These are phyloP conservation scores for Nitzschia sp. DNA, from an alignment of 108 stramenopile species.

Conservation along the genomic window DNA sequence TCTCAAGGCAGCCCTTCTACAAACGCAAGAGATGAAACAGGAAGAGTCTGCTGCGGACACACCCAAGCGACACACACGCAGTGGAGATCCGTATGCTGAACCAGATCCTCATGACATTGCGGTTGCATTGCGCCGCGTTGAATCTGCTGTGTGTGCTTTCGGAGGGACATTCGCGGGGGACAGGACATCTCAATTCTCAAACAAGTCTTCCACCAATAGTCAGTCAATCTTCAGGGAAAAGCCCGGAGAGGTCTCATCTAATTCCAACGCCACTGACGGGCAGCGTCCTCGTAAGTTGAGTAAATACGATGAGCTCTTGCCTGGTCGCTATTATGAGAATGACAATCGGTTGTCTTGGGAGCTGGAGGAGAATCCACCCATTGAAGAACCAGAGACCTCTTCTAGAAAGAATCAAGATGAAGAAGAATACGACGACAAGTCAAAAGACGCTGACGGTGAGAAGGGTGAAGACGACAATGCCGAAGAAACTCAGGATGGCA, in stretches of 20 bases:
- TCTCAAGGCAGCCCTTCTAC: conserved; percentile 46
- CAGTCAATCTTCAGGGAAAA: conserved; percentile 53
- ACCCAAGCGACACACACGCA: conserved; percentile 28
- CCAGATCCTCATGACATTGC: conserved; percentile 43
- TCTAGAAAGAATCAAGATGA: conserved; percentile 38
- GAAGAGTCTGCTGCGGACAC: conserved; percentile 15
- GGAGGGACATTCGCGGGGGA: conserved; percentile 51
- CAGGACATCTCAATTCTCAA: conserved; percentile 4
- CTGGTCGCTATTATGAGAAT: conserved; percentile 77
- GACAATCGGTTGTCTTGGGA: conserved; percentile 82
- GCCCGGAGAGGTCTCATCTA: conserved; percentile 28
- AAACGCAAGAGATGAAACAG: conserved; percentile 16
- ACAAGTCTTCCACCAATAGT: neutral
- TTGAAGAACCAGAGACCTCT: conserved; percentile 24
- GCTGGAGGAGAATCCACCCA: conserved; percentile 70
- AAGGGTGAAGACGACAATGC: conserved; percentile 9
- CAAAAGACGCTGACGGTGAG: conserved; percentile 12
- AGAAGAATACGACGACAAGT: conserved; percentile 8
- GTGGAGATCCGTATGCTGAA: conserved; percentile 21
- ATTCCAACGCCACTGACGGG: conserved; percentile 17
- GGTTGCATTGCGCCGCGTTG: conserved; percentile 61
- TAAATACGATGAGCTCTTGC: conserved; percentile 61
- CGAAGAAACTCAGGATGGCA: conserved; percentile 20
- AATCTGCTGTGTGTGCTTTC: conserved; percentile 76
- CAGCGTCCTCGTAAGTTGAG: conserved; percentile 19